Conservation (phyloP, 2,329 filamentous ascomycete species). For the Talaromyces sp. region DNA sequence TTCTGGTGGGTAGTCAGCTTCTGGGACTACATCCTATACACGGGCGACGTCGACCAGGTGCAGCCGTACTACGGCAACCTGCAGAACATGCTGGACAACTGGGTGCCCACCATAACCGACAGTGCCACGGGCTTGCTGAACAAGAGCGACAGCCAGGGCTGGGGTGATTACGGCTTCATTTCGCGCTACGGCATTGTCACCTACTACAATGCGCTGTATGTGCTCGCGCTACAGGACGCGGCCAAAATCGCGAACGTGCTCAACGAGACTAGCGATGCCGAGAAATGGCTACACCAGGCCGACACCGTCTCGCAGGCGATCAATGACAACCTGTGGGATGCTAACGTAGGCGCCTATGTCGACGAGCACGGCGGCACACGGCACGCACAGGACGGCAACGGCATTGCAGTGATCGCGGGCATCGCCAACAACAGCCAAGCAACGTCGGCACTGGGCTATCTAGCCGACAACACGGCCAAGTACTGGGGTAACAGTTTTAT, state of each 20-base stretch:
- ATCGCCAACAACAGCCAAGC: conserved; percentile 21
- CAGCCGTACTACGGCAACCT: conserved; percentile 39
- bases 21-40: conserved; percentile 48
- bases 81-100: conserved; percentile 39
- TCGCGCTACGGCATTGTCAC: conserved; percentile 44
- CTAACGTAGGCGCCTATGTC: conserved; percentile 11
- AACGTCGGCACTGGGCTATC: conserved; percentile 30
- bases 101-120: conserved; percentile 42
- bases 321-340: conserved; percentile 12
- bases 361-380: conserved; percentile 8
- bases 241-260: conserved; percentile 12
- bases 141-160: conserved; percentile 32
- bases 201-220: conserved; percentile 41
- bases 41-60: conserved; percentile 40
- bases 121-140: conserved; percentile 35
- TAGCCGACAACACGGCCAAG: conserved; percentile 28
- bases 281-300: conserved; percentile 9
- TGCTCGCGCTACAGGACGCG: conserved; percentile 12
- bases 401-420: conserved; percentile 18
- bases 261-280: conserved; percentile 4
- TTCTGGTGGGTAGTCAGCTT: conserved; percentile 49
- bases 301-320: neutral
- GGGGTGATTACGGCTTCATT: conserved; percentile 51
- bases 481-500: conserved; percentile 50
- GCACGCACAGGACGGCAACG: conserved; percentile 15